Conservation (phyloP, 1,139 yeast species). For the Lodderomyces pseudojiufengensis region DNA sequence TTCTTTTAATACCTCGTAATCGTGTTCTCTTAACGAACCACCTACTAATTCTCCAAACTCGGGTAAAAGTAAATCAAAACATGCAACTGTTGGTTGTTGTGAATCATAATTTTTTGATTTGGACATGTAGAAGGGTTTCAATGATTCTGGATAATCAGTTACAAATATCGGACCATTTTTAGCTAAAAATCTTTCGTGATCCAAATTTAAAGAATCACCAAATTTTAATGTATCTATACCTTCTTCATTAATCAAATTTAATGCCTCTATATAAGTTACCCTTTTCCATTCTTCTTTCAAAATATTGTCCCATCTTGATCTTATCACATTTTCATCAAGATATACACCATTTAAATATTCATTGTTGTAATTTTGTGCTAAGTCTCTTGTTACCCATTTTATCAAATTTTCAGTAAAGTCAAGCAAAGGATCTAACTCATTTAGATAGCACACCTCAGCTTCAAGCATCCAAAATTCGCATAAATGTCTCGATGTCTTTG, state of each 20-base stretch:
- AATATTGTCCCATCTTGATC: constrained; percentile 32
- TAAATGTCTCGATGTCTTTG: constrained; percentile 87
- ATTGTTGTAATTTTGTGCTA: constrained; percentile 17
- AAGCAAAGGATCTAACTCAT: constrained; percentile 57
- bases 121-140: constrained; percentile 91
- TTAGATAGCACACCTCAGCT: constrained; percentile 75
- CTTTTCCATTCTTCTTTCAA: constrained; percentile 55
- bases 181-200: constrained; percentile 90
- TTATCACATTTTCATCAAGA: constrained; percentile 29
- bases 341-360: constrained; percentile 44
- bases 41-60: constrained; percentile 96
- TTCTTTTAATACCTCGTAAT: constrained; percentile 39
- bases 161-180: constrained; percentile 80
- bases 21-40: constrained; percentile 86
- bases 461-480: constrained; percentile 98
- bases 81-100: constrained; percentile 66
- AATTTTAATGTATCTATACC: constrained; percentile 26
- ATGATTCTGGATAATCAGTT: constrained; percentile 74
- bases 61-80: constrained; percentile 86
- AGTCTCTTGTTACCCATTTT: constrained; percentile 42
- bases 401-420: constrained; percentile 68
- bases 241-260: constrained; percentile 38
- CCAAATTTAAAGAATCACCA: constrained; percentile 77
- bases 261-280: constrained; percentile 73
- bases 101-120: constrained; percentile 32